Evolutionary conservation across 2,329 filamentous ascomycete species (phyloP).

Genomic region (Apiospora saccharicola): DNA sequence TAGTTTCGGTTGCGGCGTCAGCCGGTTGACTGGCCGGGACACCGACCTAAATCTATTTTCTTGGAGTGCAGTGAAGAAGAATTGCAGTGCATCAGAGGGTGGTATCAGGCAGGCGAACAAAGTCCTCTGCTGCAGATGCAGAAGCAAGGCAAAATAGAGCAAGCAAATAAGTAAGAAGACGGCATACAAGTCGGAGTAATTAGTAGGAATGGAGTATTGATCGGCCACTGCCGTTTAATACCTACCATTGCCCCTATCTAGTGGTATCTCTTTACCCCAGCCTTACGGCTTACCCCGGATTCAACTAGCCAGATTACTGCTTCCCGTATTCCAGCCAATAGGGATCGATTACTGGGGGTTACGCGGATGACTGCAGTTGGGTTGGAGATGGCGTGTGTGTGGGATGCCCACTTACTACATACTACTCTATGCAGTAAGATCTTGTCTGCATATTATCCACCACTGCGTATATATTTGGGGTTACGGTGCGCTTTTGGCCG

Average conservation of each 20-base stretch:
- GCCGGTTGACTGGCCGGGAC: neutral
- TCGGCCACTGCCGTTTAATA: slow-evolving; percentile 1
- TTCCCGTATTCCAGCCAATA: slow-evolving; percentile 17
- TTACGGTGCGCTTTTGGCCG: neutral
- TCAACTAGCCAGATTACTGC: neutral
- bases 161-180: neutral
- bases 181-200: neutral
- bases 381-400: slow-evolving; percentile 5
- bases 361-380: slow-evolving; percentile 16
- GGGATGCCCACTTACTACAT: neutral
- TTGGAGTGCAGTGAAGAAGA: neutral
- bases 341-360: neutral
- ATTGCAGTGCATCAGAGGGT: slow-evolving; percentile 1
- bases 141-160: neutral
- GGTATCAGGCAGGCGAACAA: neutral
- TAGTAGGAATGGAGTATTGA: neutral
- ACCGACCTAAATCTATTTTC: neutral
- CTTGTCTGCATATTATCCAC: neutral
- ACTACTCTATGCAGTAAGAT: neutral
- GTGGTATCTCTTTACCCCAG: slow-evolving; percentile 2
- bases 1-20: neutral
- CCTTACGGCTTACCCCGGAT: slow-evolving; percentile 8
- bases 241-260: neutral
- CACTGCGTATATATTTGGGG: neutral
- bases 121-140: no score